Conservation (phyloP, 768 basidiomycete species). For the Lactarius deliciosus region DNA sequence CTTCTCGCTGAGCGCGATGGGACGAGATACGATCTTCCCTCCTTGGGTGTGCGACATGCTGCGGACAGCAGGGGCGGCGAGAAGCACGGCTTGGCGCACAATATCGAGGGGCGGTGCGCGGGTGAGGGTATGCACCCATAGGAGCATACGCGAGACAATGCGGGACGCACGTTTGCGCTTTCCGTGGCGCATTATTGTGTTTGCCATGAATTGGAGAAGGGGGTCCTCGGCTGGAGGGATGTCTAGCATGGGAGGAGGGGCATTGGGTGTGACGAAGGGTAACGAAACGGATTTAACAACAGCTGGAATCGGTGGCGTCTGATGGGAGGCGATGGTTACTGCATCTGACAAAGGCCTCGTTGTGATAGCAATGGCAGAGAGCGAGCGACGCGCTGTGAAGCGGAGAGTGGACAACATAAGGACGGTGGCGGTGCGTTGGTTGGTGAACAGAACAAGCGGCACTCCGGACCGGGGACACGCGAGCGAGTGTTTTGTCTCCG, state of each 20-base stretch:
- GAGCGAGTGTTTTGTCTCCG: not conserved
- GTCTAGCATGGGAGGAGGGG: slow-evolving; percentile 36
- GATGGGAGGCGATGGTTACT: slow-evolving; percentile 7
- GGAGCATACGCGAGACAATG: slow-evolving; percentile 59
- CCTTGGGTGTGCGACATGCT: slow-evolving; percentile 56
- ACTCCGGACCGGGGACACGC: not conserved
- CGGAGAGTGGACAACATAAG: slow-evolving; percentile 23
- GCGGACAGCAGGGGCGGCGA: slow-evolving; percentile 71
- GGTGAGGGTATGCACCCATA: slow-evolving; percentile 71
- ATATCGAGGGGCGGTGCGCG: slow-evolving; percentile 78
- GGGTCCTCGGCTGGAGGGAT: slow-evolving; percentile 79
- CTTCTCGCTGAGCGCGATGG: slow-evolving; percentile 74
- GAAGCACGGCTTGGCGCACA: slow-evolving; percentile 66
- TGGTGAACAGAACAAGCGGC: not conserved
- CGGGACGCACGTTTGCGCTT: slow-evolving; percentile 60
- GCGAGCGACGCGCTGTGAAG: slow-evolving; percentile 8
- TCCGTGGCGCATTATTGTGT: slow-evolving; percentile 61
- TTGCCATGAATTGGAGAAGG: slow-evolving; percentile 65
- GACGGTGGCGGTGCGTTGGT: not conserved
- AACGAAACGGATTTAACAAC: not conserved
- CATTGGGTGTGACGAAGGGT: not conserved
- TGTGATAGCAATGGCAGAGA: slow-evolving; percentile 12
- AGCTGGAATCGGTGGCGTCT: not conserved
- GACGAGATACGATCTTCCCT: slow-evolving; percentile 64
- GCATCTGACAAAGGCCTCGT: slow-evolving; percentile 23